phyloP scores from a whole-genome alignment of 164 flowering plant species.

The Tetrastigma voinierianum region DNA sequence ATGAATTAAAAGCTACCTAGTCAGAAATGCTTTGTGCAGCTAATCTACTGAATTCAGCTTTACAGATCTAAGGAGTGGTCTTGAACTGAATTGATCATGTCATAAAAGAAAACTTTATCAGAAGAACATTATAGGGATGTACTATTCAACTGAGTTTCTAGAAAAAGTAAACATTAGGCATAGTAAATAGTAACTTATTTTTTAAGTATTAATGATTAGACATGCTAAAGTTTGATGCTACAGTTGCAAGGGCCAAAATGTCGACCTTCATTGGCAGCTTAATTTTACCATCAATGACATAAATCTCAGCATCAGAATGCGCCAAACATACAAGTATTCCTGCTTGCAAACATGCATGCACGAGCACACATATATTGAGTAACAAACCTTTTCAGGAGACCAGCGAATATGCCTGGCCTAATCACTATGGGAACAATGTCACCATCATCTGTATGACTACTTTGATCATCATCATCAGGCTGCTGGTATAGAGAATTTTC shows the following conservation, averaged over 20 bases:
- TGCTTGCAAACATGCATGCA: neutral
- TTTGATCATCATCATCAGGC: constrained; percentile 22
- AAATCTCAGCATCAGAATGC: neutral
- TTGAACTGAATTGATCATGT: too few species aligned
- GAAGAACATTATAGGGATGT: too few species aligned
- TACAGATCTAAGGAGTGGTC: too few species aligned
- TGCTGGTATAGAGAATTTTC: constrained; percentile 21
- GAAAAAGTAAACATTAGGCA: too few species aligned
- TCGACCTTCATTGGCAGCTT: neutral
- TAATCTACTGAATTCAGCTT: too few species aligned
- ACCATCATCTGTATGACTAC: constrained; percentile 35
- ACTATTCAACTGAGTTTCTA: too few species aligned
- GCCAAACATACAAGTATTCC: neutral
- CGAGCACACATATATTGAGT: constrained; percentile 1
- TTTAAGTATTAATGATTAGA: neutral
- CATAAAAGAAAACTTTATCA: too few species aligned
- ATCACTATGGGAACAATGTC: constrained; percentile 71
- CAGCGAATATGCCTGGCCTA: constrained; percentile 90
- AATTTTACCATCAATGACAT: neutral
- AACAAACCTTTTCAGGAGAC: constrained; percentile 49
- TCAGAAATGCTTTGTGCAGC: too few species aligned
- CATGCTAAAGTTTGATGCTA: neutral
- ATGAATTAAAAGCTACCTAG: too few species aligned
- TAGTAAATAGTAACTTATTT: neutral
- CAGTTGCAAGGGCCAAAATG: neutral